Evolutionary conservation across 768 basidiomycete genomes (phyloP).

Genomic region (button mushroom (Agaricus bisporus)): DNA sequence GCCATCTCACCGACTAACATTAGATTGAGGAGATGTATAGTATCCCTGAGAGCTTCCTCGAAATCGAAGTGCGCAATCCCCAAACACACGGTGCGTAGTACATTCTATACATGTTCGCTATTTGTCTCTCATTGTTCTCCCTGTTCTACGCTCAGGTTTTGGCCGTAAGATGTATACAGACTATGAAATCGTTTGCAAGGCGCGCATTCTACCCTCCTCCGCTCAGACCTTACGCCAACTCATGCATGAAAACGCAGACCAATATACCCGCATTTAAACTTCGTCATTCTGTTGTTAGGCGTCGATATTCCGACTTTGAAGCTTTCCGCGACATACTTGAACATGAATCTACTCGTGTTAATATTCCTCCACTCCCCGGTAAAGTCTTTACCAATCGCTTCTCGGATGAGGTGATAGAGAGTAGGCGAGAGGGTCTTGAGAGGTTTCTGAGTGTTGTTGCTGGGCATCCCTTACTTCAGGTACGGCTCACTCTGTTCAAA

Average conservation of each 20-base stretch:
- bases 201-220: constrained; percentile 23
- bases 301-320: constrained; percentile 91
- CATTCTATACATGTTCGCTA: neutral
- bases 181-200: constrained; percentile 98
- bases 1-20: constrained; percentile 1
- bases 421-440: constrained; percentile 87
- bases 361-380: constrained; percentile 94
- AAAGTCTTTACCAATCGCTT: constrained; percentile 99
- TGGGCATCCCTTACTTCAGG: constrained; percentile 94
- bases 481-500: constrained; percentile 25
- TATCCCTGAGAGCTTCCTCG: constrained; percentile 92
- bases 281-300: constrained; percentile 82
- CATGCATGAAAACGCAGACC: constrained; percentile 49
- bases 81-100: constrained; percentile 81
- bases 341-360: constrained; percentile 93
- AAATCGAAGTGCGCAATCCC: constrained; percentile 96
- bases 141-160: constrained; percentile 50
- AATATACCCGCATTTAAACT: constrained; percentile 99
- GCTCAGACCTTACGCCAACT: neutral
- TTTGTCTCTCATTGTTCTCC: constrained; percentile 2
- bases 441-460: constrained; percentile 94
- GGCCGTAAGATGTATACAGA: constrained; percentile 99
- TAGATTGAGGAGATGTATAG: constrained; percentile 99
- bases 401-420: constrained; percentile 95
- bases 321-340: constrained; percentile 98